Base-by-base conservation (phyloP, 2,329 filamentous ascomycete genomes). In the Lasiodiplodia gonubiensis region DNA sequence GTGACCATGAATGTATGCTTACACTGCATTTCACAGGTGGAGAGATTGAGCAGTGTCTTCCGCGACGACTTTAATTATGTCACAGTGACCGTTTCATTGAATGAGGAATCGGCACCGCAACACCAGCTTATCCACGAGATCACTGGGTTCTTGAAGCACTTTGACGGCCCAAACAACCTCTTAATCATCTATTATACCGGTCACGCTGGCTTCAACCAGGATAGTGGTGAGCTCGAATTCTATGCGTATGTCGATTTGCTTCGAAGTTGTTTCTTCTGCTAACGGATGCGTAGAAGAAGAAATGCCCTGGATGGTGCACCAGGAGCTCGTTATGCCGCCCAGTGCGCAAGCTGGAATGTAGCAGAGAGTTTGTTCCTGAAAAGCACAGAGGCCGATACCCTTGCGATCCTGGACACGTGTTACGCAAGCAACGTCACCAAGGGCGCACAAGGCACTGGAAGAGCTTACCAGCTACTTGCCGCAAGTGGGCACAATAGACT, bases 181-280 rank as follows among this genome's bases (percentile, higher is more conserved):
- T 69, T 79, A 35, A 78, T 80, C 37, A 71, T 80, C 23, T 81
- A 80, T 70, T 81, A 80, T 64, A 80, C 76, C 2, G 79, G 79
- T 0, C 78, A 80, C 67, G 77, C 77, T 16, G 66, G 72, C 0
- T 79, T 71, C 49, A 46, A 67, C 1, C 37, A 51, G 35, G n/a
- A 71, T 70, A 0, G 39, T n/a, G 1, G 8, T 52, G 3, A 71
- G 69, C 16, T 71, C 68, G 51, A 75, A 73, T 0, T 71, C 76
- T 64, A 69, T 68, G 12, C 71, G 71, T 18, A 71, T 72, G 16
- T 76, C 74, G 10, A 51, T 27, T 18, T 3, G 4, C 16, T 23
- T 5, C 39, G 12, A 33, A 21, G 8, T 46, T 7, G 42, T 1
- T 3, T 3, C 33, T 48, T 35, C 4, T 3, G 4, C 30, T 18